Evolutionary conservation across 148 eudicot species (phyloP), one percentile per base, ranked within the genome.

Genomic region (Hydrangea macrophylla): DNA sequence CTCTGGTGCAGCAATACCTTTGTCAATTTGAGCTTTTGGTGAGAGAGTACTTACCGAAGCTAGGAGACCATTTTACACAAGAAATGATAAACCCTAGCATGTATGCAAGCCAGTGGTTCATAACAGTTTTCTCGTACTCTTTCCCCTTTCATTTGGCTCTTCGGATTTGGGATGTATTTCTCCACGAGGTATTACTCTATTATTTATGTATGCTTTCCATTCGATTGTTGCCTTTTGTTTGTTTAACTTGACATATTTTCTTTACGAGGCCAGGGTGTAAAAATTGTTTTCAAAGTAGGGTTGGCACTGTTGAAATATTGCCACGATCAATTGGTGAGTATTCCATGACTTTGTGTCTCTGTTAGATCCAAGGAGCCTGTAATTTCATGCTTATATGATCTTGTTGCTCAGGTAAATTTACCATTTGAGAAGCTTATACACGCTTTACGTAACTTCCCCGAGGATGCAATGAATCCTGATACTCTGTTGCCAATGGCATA

Each of bases 41-140:
- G 81, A 85, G 77, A 67, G 96, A 91, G 73, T 73, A 75, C 26
- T 48, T 91, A 70, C 99, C 97, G 10, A 87, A 89, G 83, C 88
- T 95, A 10, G 99, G 99, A 55, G 96, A 91, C 62, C 99, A 95
- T 84, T 94, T 95, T 71, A 75, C 86, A 62, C 82, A 83, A 73
- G 99, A 95, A 84, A 77, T 79, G 87, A 87, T 95, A 75, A 95
- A 91, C 72, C 99, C 99, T 64, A 95, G 97, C 84, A 95, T 95
- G 99, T 95, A 95, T 64, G 99, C 90, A 39, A 95, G 99, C 80
- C 99, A 95, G 76, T 95, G 99, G 99, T 95, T 95, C 82, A 91
- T 95, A 48, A 95, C 99, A 2, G 96, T 95, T 57, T 95, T 91
- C 75, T 83, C 97, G 2, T 95, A 91, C 75, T 89, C 99, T 31